These are phyloP conservation scores for Solanum corneliomulleri DNA, from an alignment of 257 asterid genomes.

Conservation along the genomic window DNA sequence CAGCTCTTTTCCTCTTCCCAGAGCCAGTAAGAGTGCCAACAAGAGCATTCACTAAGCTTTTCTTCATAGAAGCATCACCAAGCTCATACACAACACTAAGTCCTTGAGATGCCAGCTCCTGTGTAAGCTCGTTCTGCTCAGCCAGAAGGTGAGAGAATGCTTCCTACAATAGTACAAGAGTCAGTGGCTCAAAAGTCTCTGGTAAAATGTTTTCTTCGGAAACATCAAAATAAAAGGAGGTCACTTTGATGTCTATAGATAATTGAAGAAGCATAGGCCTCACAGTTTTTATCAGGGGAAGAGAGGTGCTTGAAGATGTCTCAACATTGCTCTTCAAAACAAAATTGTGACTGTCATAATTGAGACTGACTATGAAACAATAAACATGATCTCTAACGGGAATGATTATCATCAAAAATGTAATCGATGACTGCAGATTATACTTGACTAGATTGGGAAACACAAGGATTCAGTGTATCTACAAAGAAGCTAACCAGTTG, in stretches of 20 bases:
- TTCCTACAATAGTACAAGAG: conserved; percentile 41
- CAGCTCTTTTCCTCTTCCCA: conserved; percentile 95
- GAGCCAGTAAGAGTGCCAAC: conserved; percentile 98
- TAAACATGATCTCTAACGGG: background rate
- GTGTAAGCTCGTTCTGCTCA: conserved; percentile 91
- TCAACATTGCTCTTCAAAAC: background rate
- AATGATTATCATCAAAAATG: background rate
- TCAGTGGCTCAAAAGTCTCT: background rate
- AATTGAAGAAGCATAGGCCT: background rate
- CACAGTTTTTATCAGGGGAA: background rate
- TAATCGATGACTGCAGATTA: background rate
- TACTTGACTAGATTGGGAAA: background rate
- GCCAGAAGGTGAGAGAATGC: conserved; percentile 90
- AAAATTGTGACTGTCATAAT: background rate
- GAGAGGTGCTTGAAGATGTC: background rate
- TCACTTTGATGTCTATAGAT: background rate
- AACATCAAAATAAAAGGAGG: background rate
- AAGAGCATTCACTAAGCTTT: conserved; percentile 84
- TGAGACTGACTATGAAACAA: background rate
- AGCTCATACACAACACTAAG: conserved; percentile 93
- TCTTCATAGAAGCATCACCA: conserved; percentile 84
- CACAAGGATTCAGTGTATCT: background rate
- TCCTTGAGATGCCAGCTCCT: conserved; percentile 99
- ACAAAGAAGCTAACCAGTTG: background rate
- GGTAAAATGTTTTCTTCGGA: background rate